Base-by-base conservation (phyloP, 176 grass and related monocot genomes). In the Pontederia crassipes region DNA sequence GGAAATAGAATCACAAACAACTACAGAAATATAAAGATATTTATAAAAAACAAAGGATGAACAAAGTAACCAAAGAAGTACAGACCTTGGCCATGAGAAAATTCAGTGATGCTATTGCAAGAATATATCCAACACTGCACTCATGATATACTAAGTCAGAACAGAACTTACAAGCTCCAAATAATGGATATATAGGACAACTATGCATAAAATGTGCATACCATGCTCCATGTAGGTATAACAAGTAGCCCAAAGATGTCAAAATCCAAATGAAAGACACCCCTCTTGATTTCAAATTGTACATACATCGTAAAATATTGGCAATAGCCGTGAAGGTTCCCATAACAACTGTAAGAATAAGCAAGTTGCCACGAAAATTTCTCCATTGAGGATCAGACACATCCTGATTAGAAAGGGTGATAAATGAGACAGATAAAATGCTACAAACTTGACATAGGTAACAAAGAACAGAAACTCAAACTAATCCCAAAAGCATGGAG, bases 191-290 rank as follows among this genome's bases (percentile, higher is more conserved):
- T n/a, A 68, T 66, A 67, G 54, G 10, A 10, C 12, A 2, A 32
- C 60, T 59, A 2, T 3, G 28, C 10, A 49, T 32, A 61, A 49
- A 9, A 32, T 59, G 40, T 49, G 12, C 73, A 62, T 85, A 97
- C 93, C 93, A 97, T 79, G 87, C 93, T 69, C 83, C 93, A 46
- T 97, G 93, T 59, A 91, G 82, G 73, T 97, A 97, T 11, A 64
- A 70, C 35, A 97, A 71, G 85, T 97, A 97, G 69, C 8, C 78
- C 58, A 91, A 59, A 12, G 93, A 97, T 49, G 87, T 60, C 54
- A 91, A 54, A 45, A 84, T 73, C 93, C 93, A 97, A 74, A 97
- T 45, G 56, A 85, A 48, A 48, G 93, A 87, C 14, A 86, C 70
- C 46, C 81, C 87, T 79, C 56, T 80, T 17, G 81, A 79, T 62